These are phyloP conservation scores for Sequoia sempervirens DNA, from an alignment of 75 land plant species.

Conservation along the genomic window DNA sequence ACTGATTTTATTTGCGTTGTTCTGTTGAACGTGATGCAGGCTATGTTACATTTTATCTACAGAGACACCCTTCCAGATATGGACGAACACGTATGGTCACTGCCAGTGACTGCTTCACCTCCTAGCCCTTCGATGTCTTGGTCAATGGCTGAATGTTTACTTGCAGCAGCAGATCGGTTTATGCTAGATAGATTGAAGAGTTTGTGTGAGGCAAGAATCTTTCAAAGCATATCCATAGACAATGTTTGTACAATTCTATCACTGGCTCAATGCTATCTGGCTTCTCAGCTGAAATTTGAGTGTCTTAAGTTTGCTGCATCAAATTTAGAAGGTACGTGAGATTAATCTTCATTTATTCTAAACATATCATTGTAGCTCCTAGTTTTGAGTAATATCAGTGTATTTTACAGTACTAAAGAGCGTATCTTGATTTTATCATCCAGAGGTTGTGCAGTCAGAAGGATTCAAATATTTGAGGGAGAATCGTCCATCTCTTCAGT, in stretches of 20 bases:
- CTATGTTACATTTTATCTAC: conserved; percentile 23
- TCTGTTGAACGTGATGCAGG: too few relatives aligned
- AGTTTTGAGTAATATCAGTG: too few relatives aligned
- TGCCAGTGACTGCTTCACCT: conserved; percentile 38
- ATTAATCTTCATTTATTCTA: not conserved
- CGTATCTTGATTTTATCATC: too few relatives aligned
- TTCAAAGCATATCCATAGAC: conserved; percentile 57
- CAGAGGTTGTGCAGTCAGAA: conserved; percentile 38
- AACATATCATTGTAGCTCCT: not conserved
- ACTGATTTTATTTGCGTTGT: not conserved
- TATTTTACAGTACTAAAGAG: too few relatives aligned
- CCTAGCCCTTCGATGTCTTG: not conserved
- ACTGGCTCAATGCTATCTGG: conserved; percentile 67
- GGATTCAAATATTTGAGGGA: conserved; percentile 37
- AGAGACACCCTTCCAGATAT: conserved; percentile 64
- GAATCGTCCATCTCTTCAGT: conserved; percentile 35
- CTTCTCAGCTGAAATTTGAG: conserved; percentile 51
- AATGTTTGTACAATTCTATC: conserved; percentile 72
- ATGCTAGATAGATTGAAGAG: conserved; percentile 57
- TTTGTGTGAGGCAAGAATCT: conserved; percentile 59
- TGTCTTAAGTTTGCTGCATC: conserved; percentile 58
- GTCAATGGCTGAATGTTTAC: conserved; percentile 18
- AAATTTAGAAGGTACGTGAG: conserved; percentile 6
- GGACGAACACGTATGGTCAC: conserved; percentile 38
- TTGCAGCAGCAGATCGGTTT: conserved; percentile 50